phyloP scores from a whole-genome alignment of 805 yeast species.

The Wickerhamiella domercqiae region DNA sequence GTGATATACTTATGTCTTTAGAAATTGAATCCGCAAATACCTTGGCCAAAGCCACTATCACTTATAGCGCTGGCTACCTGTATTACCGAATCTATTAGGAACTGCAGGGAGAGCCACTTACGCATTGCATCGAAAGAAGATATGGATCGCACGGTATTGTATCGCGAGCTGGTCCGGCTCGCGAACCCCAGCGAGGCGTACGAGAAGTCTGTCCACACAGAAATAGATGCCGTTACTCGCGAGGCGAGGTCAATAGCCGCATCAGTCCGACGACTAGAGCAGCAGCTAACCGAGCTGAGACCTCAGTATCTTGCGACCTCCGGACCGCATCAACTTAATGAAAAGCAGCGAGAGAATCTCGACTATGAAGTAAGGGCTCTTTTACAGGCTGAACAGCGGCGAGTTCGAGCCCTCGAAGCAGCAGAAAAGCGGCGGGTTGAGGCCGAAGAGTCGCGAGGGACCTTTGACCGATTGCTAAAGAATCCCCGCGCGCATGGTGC shows the following conservation, averaged over 20 bases:
- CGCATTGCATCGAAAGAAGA: too few species aligned
- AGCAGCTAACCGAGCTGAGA: constrained; percentile 17
- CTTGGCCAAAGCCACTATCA: too few species aligned
- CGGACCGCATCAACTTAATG: constrained; percentile 20
- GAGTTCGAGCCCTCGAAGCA: constrained; percentile 16
- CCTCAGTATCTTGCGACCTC: constrained; percentile 21
- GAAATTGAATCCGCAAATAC: too few species aligned
- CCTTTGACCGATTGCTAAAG: constrained; percentile 11
- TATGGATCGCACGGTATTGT: constrained; percentile 17
- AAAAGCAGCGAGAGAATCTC: constrained; percentile 25
- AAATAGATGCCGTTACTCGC: constrained; percentile 17
- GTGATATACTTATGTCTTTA: too few species aligned
- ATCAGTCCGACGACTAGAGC: constrained; percentile 12
- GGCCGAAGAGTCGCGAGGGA: constrained; percentile 4
- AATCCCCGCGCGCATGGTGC: constrained; percentile 19
- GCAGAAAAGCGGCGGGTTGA: constrained; percentile 9
- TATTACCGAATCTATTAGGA: too few species aligned
- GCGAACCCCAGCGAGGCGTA: constrained; percentile 11
- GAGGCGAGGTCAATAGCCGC: constrained; percentile 17
- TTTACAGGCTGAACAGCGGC: constrained; percentile 22
- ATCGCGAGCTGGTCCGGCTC: constrained; percentile 17
- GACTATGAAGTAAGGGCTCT: constrained; percentile 26
- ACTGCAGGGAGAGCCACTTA: too few species aligned
- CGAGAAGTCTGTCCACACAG: not conserved
- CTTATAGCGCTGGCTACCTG: too few species aligned